A percentile compares a stretch with the other conserved stretches of the same genome.
Conservation (phyloP, 2,329 filamentous ascomycete genomes). For the Colletotrichum chlorophyti region DNA sequence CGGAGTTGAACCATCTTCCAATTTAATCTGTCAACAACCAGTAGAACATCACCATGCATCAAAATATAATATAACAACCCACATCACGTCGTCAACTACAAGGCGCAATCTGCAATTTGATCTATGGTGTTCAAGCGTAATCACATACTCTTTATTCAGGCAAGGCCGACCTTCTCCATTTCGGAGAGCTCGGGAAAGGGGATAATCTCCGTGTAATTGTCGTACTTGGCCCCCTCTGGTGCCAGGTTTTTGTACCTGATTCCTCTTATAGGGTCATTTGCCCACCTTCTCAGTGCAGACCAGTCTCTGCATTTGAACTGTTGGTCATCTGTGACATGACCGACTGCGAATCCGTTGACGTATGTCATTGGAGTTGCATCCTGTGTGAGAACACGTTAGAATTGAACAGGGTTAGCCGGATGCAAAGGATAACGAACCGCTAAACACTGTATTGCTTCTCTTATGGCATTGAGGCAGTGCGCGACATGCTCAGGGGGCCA, state of each 20-base stretch:
- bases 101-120: too few species aligned
- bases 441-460: conserved; percentile 16
- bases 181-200: conserved; percentile 10
- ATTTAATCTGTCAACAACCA: too few species aligned
- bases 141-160: conserved; percentile 8
- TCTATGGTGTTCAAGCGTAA: too few species aligned
- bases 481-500: conserved; percentile 13
- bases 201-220: conserved; percentile 12
- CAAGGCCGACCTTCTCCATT: conserved; percentile 6
- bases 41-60: too few species aligned
- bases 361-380: conserved; percentile 18
- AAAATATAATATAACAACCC: too few species aligned
- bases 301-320: conserved; percentile 19
- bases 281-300: conserved; percentile 10
- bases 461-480: conserved; percentile 8
- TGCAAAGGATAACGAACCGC: not conserved
- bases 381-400: too few species aligned
- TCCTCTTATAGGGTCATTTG: conserved; percentile 7
- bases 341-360: conserved; percentile 9
- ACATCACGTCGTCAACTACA: too few species aligned
- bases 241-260: conserved; percentile 12
- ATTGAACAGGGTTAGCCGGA: not conserved
- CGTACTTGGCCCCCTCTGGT: conserved; percentile 1
- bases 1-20: too few species aligned
- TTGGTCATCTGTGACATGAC: conserved; percentile 14